These are phyloP conservation scores for Psilocybe cubensis DNA, from an alignment of 768 basidiomycete species.

Conservation along the genomic window DNA sequence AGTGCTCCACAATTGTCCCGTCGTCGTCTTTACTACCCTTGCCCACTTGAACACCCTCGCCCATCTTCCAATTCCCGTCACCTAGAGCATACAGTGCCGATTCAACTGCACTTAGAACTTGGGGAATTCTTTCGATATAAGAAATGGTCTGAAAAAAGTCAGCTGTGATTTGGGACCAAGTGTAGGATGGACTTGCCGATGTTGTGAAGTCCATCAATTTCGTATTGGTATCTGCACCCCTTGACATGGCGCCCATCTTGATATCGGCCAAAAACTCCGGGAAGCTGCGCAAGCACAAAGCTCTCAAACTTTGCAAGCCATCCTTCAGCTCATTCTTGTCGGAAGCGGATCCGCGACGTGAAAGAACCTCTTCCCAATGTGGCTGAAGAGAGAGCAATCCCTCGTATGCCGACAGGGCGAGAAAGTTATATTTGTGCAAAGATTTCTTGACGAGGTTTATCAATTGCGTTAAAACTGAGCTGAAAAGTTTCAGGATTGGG, in stretches of 20 bases:
- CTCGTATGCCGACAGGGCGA: constrained; percentile 75
- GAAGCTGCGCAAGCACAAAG: constrained; percentile 78
- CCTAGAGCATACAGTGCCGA: constrained; percentile 72
- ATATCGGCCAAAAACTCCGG: constrained; percentile 84
- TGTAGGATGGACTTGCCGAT: constrained; percentile 43
- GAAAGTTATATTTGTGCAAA: constrained; percentile 77
- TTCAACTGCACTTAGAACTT: constrained; percentile 69
- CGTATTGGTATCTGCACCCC: constrained; percentile 62
- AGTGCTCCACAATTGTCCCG: constrained; percentile 71
- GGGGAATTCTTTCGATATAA: constrained; percentile 72
- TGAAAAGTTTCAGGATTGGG: constrained; percentile 70
- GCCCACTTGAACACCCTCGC: constrained; percentile 72
- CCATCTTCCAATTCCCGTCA: constrained; percentile 94
- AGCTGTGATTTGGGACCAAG: background rate
- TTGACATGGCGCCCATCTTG: constrained; percentile 62
- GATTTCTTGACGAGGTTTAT: constrained; percentile 72
- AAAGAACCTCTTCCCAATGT: constrained; percentile 70
- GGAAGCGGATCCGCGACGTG: constrained; percentile 49
- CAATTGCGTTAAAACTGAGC: constrained; percentile 64
- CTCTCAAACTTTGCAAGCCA: constrained; percentile 62
- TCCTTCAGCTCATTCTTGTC: constrained; percentile 75
- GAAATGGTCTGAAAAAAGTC: constrained; percentile 53
- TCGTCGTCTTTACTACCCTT: constrained; percentile 53
- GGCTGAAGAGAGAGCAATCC: constrained; percentile 57
- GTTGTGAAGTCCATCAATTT: constrained; percentile 65